Evolutionary conservation across 257 asterid species (phyloP).

Genomic region (Eucommia ulmoides): DNA sequence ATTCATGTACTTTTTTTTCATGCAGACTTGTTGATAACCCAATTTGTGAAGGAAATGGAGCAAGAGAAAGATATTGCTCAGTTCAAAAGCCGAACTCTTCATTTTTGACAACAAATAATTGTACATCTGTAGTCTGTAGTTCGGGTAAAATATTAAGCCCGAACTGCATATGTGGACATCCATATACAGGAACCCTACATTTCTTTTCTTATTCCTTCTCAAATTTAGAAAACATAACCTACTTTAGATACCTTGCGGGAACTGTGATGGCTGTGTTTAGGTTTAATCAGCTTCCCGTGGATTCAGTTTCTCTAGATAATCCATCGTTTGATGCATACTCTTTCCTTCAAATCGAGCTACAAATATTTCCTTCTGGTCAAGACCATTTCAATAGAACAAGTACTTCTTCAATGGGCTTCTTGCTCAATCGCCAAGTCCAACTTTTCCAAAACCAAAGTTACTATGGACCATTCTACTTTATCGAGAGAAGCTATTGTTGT

Average conservation of each 20-base stretch:
- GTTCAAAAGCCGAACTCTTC: slow-evolving; percentile 12
- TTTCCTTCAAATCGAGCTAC: slow-evolving; percentile 40
- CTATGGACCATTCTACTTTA: slow-evolving; percentile 66
- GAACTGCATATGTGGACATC: slow-evolving; percentile 51
- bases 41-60: slow-evolving; percentile 38
- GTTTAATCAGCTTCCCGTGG: slow-evolving; percentile 53
- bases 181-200: slow-evolving; percentile 61
- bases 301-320: slow-evolving; percentile 34
- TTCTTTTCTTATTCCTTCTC: slow-evolving; percentile 71
- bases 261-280: slow-evolving; percentile 30
- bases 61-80: slow-evolving; percentile 31
- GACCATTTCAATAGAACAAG: slow-evolving; percentile 45
- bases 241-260: slow-evolving; percentile 39
- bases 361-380: slow-evolving; percentile 59
- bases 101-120: slow-evolving; percentile 11
- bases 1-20: slow-evolving; percentile 7
- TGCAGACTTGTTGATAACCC: slow-evolving; percentile 66
- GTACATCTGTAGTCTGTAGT: slow-evolving; percentile 38
- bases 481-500: slow-evolving; percentile 45
- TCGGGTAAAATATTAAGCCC: slow-evolving; percentile 44
- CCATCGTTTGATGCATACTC: slow-evolving; percentile 33
- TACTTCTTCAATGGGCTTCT: slow-evolving; percentile 39
- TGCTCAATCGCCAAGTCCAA: slow-evolving; percentile 68
- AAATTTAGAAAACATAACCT: slow-evolving; percentile 41
- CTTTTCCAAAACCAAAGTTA: slow-evolving; percentile 23